phyloP scores from a whole-genome alignment of 352 stramenopile species.

The Phytopythium delawarense region DNA sequence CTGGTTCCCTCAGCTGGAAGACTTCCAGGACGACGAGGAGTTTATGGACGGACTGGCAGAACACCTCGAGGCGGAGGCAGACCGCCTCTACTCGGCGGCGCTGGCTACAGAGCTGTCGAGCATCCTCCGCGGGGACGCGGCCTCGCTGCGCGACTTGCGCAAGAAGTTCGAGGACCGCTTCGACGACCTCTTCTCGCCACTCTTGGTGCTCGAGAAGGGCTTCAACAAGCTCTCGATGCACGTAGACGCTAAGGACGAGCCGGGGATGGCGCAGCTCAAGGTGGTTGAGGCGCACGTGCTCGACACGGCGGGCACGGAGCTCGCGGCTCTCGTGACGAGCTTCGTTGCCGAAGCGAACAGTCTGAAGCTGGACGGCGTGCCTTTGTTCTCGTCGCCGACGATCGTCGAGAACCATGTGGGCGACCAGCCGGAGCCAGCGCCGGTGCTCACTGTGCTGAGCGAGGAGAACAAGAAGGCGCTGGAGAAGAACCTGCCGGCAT shows the following conservation, averaged over 20 bases:
- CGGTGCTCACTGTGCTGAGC: slow-evolving; percentile 31
- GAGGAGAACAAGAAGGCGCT: slow-evolving; percentile 65
- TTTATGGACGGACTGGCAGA: slow-evolving; percentile 51
- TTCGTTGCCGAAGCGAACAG: slow-evolving; percentile 64
- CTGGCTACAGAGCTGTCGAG: slow-evolving; percentile 52
- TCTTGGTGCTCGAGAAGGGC: slow-evolving; percentile 60
- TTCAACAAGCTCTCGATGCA: slow-evolving; percentile 64
- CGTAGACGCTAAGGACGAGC: slow-evolving; percentile 43
- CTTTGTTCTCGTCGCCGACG: slow-evolving; percentile 21
- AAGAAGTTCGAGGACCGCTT: slow-evolving; percentile 78
- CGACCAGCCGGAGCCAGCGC: slow-evolving; percentile 1
- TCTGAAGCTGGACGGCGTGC: slow-evolving; percentile 51
- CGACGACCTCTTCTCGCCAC: slow-evolving; percentile 45
- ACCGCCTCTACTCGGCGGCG: slow-evolving; percentile 46
- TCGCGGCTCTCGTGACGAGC: slow-evolving; percentile 53
- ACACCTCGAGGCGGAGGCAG: slow-evolving; percentile 35
- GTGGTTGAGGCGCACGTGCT: slow-evolving; percentile 51
- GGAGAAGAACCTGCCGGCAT: slow-evolving; percentile 44
- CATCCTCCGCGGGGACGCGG: slow-evolving; percentile 69
- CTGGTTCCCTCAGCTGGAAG: slow-evolving; percentile 48
- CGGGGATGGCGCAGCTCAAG: slow-evolving; percentile 42
- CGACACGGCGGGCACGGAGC: slow-evolving; percentile 37
- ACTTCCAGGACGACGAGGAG: slow-evolving; percentile 55
- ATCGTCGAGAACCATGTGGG: background rate
- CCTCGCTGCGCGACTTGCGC: slow-evolving; percentile 57